Evolutionary conservation across 768 basidiomycete species (phyloP), one percentile per base, ranked within the genome.

Genomic region (Rhizopogon vesiculosus): DNA sequence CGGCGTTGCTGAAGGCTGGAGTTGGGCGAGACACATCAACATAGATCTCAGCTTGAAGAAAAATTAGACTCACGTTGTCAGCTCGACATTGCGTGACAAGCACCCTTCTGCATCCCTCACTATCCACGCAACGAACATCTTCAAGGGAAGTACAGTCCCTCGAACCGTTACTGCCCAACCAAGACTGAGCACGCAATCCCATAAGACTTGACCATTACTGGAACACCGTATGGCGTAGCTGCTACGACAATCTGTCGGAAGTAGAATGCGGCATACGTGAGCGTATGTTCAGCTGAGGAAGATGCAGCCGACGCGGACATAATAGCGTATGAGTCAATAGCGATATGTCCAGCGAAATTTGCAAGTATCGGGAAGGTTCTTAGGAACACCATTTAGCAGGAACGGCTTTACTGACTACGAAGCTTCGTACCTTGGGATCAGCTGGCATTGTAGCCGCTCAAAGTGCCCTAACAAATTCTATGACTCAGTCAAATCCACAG

Each of bases 191-290:
- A 90, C 74, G 9, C 84, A 81, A 59, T n/a, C 81, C 94, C 94
- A 98, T 1, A 96, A 64, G 31, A 92, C 76, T 2, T 78, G 74
- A 0, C 94, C 94, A 44, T 77, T 88, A 9, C 83, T 80, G 1
- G 89, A 87, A 61, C 4, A 29, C 1, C 4, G 22, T 22, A 22
- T 29, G 74, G 60, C 4, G 89, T 92, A 0, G 85, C 88, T 6
- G 76, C 78, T 3, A 96, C 80, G 44, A 95, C 80, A 29, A 97
- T 69, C 66, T 97, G 91, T 40, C 88, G 79, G 72, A 96, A 92
- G 0, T 92, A 93, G 65, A 95, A 96, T 0, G 85, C 70, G 63
- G 95, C 93, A 5, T 91, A 83, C 56, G 76, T 72, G 0, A 86
- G 74, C 0, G 71, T 67, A 7, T 74, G 63, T 19, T 70, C 22